These are phyloP conservation scores for Alloascoidea africana DNA, from an alignment of 805 yeast species.

Conservation along the genomic window DNA sequence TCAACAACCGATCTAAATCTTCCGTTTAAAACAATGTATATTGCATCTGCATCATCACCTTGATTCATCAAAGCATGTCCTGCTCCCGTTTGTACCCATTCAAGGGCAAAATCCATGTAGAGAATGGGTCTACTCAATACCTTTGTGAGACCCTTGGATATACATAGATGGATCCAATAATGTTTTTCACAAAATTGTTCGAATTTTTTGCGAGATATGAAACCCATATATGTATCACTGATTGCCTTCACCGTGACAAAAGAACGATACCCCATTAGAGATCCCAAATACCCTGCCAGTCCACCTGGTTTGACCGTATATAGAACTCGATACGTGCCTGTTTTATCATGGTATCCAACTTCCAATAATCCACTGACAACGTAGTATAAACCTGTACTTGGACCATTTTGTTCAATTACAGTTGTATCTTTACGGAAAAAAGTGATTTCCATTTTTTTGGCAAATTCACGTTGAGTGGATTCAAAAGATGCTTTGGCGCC, in stretches of 20 bases:
- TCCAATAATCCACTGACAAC: conserved; percentile 69
- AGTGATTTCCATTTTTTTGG: conserved; percentile 42
- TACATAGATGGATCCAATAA: conserved; percentile 59
- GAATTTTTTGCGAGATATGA: conserved; percentile 44
- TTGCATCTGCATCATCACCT: conserved; percentile 81
- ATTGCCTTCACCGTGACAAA: conserved; percentile 56
- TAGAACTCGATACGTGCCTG: conserved; percentile 13
- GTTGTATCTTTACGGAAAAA: conserved; percentile 35
- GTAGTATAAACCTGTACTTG: conserved; percentile 63
- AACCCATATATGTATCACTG: conserved; percentile 52
- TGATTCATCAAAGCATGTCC: conserved; percentile 70
- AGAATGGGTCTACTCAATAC: conserved; percentile 52
- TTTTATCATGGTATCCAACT: conserved; percentile 30
- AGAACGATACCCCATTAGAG: conserved; percentile 66
- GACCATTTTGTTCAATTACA: conserved; percentile 48
- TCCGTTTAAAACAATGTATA: conserved; percentile 81
- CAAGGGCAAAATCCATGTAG: conserved; percentile 79
- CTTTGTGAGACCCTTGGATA: conserved; percentile 60
- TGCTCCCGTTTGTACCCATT: conserved; percentile 88
- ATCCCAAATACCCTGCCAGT: conserved; percentile 74
- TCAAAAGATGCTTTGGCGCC: conserved; percentile 20
- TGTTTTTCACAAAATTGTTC: conserved; percentile 59
- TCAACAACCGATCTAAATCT: conserved; percentile 49
- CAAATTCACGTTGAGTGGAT: conserved; percentile 38
- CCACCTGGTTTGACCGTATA: conserved; percentile 64